Evolutionary conservation across 73 alveolate species (phyloP).

Genomic region (Symbiodinium pilosum): DNA sequence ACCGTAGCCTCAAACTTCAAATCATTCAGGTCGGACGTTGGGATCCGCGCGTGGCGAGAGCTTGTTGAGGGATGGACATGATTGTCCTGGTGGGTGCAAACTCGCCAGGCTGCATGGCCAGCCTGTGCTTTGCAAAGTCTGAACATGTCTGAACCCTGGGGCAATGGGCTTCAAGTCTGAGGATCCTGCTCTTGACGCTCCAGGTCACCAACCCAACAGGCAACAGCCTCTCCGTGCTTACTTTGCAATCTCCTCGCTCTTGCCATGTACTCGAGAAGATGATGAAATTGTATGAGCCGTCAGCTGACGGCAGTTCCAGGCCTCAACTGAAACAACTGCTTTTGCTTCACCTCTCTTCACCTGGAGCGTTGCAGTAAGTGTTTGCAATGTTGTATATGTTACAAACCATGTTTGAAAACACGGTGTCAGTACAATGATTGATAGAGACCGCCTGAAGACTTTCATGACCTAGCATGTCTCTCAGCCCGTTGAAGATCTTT

Average conservation of each 20-base stretch:
- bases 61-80: neutral
- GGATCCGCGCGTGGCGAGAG: too few relatives aligned
- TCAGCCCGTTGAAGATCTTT: neutral
- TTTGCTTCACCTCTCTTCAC: constrained; percentile 63
- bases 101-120: constrained; percentile 88
- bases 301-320: neutral
- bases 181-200: constrained; percentile 54
- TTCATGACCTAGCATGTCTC: too few relatives aligned
- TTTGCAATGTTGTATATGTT: too few relatives aligned
- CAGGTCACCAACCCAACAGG: constrained; percentile 40
- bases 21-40: too few relatives aligned
- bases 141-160: too few relatives aligned
- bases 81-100: constrained; percentile 59
- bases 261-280: neutral
- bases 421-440: neutral
- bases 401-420: too few relatives aligned
- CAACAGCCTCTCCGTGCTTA: constrained; percentile 35
- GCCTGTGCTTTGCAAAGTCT: neutral
- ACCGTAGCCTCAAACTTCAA: constrained; percentile 39
- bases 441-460: neutral
- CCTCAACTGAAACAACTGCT: constrained; percentile 73
- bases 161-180: neutral
- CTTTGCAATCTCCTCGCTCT: neutral
- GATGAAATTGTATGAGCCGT: neutral
- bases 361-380: neutral